Percentiles rank a stretch among this genome's conserved stretches.
phyloP scores from a whole-genome alignment of 768 basidiomycete species.

The Tylopilus cervinicoccineus region DNA sequence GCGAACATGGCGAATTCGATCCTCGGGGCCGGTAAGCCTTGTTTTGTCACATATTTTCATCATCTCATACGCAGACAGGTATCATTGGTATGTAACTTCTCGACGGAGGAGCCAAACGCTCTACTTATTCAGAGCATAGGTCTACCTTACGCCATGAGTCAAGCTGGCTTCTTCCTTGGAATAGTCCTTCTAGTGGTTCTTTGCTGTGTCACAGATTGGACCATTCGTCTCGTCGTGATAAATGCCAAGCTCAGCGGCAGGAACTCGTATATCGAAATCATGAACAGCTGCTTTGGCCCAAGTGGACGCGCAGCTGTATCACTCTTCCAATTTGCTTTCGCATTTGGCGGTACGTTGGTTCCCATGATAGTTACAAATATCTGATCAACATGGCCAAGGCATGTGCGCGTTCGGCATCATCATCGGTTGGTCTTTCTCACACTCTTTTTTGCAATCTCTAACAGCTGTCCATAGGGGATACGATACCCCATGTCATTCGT shows the following conservation, averaged over 20 bases:
- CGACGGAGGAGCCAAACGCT: background rate
- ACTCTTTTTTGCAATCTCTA: background rate
- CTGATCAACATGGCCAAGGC: slow-evolving; percentile 42
- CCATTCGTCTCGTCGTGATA: slow-evolving; percentile 90
- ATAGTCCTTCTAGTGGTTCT: slow-evolving; percentile 76
- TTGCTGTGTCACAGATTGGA: slow-evolving; percentile 93
- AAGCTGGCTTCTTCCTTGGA: slow-evolving; percentile 92
- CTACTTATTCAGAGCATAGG: slow-evolving; percentile 42
- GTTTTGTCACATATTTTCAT: slow-evolving; percentile 3
- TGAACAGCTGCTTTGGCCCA: slow-evolving; percentile 89
- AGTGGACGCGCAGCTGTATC: slow-evolving; percentile 93
- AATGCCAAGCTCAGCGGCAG: slow-evolving; percentile 95
- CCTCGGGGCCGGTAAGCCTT: slow-evolving; percentile 74
- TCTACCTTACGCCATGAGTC: slow-evolving; percentile 88
- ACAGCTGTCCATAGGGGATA: slow-evolving; percentile 60
- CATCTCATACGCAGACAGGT: slow-evolving; percentile 37
- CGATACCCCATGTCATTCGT: slow-evolving; percentile 90
- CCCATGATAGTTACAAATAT: background rate
- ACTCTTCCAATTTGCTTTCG: slow-evolving; percentile 96
- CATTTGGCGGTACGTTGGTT: slow-evolving; percentile 75
- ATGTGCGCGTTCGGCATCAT: slow-evolving; percentile 99
- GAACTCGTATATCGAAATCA: slow-evolving; percentile 89
- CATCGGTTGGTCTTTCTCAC: slow-evolving; percentile 44
- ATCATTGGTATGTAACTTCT: slow-evolving; percentile 57
- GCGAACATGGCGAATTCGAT: slow-evolving; percentile 98